A percentile compares a stretch with the other conserved stretches of the same genome.
phyloP scores from a whole-genome alignment of 495 filamentous ascomycete species.

The Mycothermus thermophilus region DNA sequence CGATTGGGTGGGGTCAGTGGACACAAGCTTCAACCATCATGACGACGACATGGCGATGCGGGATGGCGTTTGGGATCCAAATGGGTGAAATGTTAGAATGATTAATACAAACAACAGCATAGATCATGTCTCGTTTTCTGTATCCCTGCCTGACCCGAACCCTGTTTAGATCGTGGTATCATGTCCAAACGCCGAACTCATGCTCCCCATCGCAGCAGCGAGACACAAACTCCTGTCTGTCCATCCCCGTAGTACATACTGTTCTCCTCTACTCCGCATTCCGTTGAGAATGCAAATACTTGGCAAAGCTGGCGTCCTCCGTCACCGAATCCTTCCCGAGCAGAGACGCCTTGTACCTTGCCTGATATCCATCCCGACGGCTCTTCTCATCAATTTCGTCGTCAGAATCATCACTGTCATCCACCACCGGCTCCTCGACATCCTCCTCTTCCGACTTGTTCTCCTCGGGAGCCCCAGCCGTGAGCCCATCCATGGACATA shows the following conservation, averaged over 20 bases:
- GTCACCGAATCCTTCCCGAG: constrained; percentile 31
- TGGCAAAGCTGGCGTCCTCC: constrained; percentile 45
- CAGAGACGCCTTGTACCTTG: constrained; percentile 47
- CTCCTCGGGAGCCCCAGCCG: constrained; percentile 19
- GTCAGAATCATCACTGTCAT: constrained; percentile 33
- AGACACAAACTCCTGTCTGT: not conserved
- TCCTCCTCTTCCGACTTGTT: constrained; percentile 47
- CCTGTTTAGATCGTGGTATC: constrained; percentile 27
- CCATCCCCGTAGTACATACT: too few relatives aligned
- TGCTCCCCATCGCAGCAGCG: constrained; percentile 4
- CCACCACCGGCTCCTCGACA: constrained; percentile 29
- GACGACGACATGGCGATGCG: too few relatives aligned
- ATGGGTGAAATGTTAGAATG: too few relatives aligned
- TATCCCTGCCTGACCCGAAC: not conserved
- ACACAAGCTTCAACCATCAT: too few relatives aligned
- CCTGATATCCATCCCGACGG: constrained; percentile 45
- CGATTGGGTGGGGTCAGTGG: too few relatives aligned
- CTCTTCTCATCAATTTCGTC: constrained; percentile 37
- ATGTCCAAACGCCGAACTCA: constrained; percentile 18
- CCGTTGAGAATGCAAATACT: constrained; percentile 37
- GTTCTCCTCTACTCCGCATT: too few relatives aligned
- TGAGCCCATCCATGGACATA: constrained; percentile 57
- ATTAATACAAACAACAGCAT: too few relatives aligned
- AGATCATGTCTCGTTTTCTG: too few relatives aligned
- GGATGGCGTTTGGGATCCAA: too few relatives aligned